Base-by-base conservation (phyloP, 768 basidiomycete genomes). In the Russula olivacea region DNA sequence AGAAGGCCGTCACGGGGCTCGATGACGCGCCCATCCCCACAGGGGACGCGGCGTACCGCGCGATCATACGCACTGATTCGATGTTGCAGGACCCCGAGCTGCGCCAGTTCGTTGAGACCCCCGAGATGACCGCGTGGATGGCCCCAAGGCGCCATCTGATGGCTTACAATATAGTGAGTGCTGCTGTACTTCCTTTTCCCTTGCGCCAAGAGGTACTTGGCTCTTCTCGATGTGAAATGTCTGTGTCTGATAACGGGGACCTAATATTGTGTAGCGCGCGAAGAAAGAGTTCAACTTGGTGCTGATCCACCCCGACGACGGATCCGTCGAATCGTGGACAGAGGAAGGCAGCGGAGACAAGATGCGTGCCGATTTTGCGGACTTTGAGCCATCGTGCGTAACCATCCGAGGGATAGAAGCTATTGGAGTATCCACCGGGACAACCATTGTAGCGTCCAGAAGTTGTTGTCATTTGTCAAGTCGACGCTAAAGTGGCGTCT, bases 41-140 rank as follows among this genome's bases (percentile, higher is more conserved):
- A 0, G 87, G 85, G 0, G 84, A 88, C 67, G 81, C 83, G 0
- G 86, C 83, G 0, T 87, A 85, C 68, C 78, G 86, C 55, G 81
- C 82, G 5, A 74, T 79, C 32, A 74, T 87, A 40, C 74, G 80
- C 2, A 76, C 82, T 0, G 73, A 69, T 41, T 51, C 74, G 1
- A 73, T 87, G 70, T 59, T 82, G 12, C 68, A 70, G 11, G 82
- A 88, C 64, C 81, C 81, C 0, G 81, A 83, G 7, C 75, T 88
- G 30, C 75, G 72, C 61, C 60, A 69, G 1, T 73, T 88, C 14
- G 76, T 85, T 0, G 83, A 87, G 15, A 71, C 68, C 1, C 75
- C 80, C 0, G 80, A 83, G 59, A 80, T 82, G 76, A 81, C 80
- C 0, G 77, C 75, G 0, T 87, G 86, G 86, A 80, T 86, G 76